phyloP scores from a whole-genome alignment of 495 filamentous ascomycete genomes.

The Trichocladium uniseriatum region DNA sequence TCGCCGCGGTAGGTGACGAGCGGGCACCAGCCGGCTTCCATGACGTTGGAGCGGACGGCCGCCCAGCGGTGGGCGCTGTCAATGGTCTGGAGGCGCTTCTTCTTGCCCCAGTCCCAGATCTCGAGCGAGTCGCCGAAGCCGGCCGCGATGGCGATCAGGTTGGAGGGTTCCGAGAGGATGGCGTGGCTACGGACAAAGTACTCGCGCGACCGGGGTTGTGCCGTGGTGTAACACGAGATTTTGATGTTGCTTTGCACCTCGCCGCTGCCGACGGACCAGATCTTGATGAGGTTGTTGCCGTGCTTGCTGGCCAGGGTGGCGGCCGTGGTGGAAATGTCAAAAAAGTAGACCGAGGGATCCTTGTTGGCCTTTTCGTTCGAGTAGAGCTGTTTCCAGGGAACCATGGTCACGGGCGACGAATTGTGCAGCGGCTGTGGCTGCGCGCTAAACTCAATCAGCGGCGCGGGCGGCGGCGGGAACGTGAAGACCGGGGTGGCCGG shows the following conservation, averaged over 20 bases:
- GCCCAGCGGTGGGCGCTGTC: slow-evolving; percentile 30
- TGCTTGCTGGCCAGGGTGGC: slow-evolving; percentile 25
- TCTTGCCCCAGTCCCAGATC: slow-evolving; percentile 31
- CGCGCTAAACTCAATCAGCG: neutral
- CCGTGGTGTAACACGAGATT: slow-evolving; percentile 26
- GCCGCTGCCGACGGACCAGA: slow-evolving; percentile 28
- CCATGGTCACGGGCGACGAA: slow-evolving; percentile 10
- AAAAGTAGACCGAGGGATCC: slow-evolving; percentile 23
- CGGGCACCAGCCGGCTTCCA: slow-evolving; percentile 23
- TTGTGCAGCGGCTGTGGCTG: slow-evolving; percentile 1
- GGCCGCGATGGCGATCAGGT: slow-evolving; percentile 26
- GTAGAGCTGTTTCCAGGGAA: slow-evolving; percentile 21
- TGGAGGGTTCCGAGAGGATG: slow-evolving; percentile 27
- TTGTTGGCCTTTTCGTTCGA: slow-evolving; percentile 22
- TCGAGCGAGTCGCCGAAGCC: slow-evolving; percentile 29
- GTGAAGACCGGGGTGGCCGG: neutral
- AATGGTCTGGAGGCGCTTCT: slow-evolving; percentile 28
- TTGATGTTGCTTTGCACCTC: slow-evolving; percentile 25
- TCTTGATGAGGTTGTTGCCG: slow-evolving; percentile 30
- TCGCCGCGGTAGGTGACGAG: slow-evolving; percentile 25
- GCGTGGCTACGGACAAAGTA: slow-evolving; percentile 33
- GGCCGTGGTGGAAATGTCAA: slow-evolving; percentile 22
- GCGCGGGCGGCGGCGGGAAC: neutral
- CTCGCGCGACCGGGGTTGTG: slow-evolving; percentile 27
- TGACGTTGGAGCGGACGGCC: slow-evolving; percentile 24